Evolutionary conservation across 2,329 filamentous ascomycete genomes (phyloP), one percentile per base, ranked within the genome.

Genomic region (Ophiostoma sp.): DNA sequence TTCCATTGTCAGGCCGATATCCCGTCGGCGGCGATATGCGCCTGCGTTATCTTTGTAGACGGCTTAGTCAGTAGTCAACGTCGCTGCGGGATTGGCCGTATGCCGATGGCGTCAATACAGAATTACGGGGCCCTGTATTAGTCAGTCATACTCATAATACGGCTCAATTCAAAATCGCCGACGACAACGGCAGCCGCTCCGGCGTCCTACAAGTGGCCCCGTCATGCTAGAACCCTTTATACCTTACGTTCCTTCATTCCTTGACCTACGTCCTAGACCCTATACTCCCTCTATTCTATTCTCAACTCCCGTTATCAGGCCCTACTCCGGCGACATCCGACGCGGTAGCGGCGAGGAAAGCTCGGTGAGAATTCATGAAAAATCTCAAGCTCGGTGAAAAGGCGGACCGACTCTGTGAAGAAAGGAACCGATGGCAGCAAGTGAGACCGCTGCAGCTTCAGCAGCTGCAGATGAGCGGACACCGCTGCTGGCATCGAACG

Each of bases 401-500:
- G 5, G 27, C 2, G 2, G 27, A 27, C 27, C 27, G 27, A 27
- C 27, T 45, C 42, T 11, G 5, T 45, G 3, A 9, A 8, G 27
- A 55, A 27, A 55, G 8, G 27, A 27, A 60, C 9, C 1, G 11
- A 60, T 60, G 55, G 18, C 55, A 38, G 11, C 12, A 5, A 6
- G 49, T 40, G 27, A 38, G 9, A 14, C 9, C 16, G 11, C 55
- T 14, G 55, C 55, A 38, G 52, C 3, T 16, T 38, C 27, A 38
- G 52, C 2, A 14, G 27, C 52, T 36, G 65, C 55, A 12, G 60
- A 65, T 58, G 68, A 68, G 47, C 58, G 64, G 41, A 68, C 68
- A 18, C 68, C 68, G 12, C 65, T 69, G 12, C 18, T 69, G 62
- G 55, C 60, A 14, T n/a, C 60, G 8, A 44, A 40, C 60, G 60